These are phyloP conservation scores for Monosporozyma yasuniensis DNA, from an alignment of 805 yeast genomes.

Conservation along the genomic window DNA sequence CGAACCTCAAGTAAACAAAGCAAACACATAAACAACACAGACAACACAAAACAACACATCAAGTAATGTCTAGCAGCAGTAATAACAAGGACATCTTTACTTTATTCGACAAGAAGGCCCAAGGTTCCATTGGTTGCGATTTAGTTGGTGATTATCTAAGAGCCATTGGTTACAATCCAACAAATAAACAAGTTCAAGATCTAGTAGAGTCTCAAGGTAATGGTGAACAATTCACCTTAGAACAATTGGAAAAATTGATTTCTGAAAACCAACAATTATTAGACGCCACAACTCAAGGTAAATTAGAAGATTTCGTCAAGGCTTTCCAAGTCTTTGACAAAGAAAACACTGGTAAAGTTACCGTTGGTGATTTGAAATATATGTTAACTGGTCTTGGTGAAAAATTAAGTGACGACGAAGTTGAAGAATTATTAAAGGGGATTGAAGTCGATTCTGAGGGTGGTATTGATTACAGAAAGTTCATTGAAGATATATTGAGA, in stretches of 20 bases:
- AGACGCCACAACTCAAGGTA: conserved; percentile 27
- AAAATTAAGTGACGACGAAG: conserved; percentile 81
- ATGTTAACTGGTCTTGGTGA: conserved; percentile 95
- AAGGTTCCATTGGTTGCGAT: conserved; percentile 78
- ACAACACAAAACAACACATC: neutral
- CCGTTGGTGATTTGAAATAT: conserved; percentile 93
- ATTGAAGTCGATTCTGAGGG: conserved; percentile 91
- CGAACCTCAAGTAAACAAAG: neutral
- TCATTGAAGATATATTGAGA: conserved; percentile 86
- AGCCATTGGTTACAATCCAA: conserved; percentile 98
- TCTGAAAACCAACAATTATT: conserved; percentile 19
- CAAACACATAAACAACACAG: neutral
- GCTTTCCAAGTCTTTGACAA: conserved; percentile 97
- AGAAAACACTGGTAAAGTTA: conserved; percentile 89
- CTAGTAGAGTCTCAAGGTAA: conserved; percentile 13
- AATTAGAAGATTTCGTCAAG: conserved; percentile 67
- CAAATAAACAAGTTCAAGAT: conserved; percentile 40
- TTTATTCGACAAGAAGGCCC: conserved; percentile 90
- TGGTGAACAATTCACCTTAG: conserved; percentile 19
- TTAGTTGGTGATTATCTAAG: conserved; percentile 87
- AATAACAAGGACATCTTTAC: conserved; percentile 85
- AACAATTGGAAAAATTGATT: conserved; percentile 20
- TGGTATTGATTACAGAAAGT: conserved; percentile 88
- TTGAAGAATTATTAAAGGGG: conserved; percentile 92
- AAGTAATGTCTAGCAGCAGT: conserved; percentile 4